Evolutionary conservation across 345 rosid species (phyloP).

Genomic region (Schrenkiella parvula): DNA sequence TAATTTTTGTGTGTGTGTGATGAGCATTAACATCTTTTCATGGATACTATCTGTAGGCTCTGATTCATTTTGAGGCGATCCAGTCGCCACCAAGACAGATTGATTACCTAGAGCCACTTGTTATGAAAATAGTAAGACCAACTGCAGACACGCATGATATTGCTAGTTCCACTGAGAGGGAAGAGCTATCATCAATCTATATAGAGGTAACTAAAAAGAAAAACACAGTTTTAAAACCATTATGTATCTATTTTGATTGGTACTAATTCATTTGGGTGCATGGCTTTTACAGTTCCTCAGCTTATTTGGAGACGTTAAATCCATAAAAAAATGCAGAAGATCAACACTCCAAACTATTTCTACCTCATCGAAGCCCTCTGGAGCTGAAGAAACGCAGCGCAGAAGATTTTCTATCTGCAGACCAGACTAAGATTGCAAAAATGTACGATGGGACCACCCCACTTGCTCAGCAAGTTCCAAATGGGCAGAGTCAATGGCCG

Average conservation of each 20-base stretch:
- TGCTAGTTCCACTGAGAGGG: neutral
- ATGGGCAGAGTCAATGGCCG: neutral
- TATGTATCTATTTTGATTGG: neutral
- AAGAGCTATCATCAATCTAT: neutral
- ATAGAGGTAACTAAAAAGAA: neutral
- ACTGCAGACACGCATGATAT: neutral
- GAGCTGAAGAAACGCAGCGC: neutral
- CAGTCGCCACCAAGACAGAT: neutral
- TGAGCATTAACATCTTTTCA: neutral
- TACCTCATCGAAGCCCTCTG: neutral
- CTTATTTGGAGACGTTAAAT: neutral
- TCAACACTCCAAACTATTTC: neutral
- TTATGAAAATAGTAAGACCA: neutral
- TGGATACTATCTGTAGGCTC: neutral
- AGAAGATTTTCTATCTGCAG: neutral
- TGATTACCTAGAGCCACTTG: neutral
- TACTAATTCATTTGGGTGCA: neutral
- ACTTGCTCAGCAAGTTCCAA: neutral
- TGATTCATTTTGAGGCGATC: neutral
- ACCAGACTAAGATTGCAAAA: neutral
- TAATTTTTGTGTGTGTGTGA: neutral
- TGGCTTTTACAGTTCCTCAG: neutral
- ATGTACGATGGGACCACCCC: neutral
- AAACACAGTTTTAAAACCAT: neutral
- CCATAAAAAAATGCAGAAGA: neutral